Evolutionary conservation across 768 basidiomycete genomes (phyloP).

Genomic region (Lentinus tigrinus): DNA sequence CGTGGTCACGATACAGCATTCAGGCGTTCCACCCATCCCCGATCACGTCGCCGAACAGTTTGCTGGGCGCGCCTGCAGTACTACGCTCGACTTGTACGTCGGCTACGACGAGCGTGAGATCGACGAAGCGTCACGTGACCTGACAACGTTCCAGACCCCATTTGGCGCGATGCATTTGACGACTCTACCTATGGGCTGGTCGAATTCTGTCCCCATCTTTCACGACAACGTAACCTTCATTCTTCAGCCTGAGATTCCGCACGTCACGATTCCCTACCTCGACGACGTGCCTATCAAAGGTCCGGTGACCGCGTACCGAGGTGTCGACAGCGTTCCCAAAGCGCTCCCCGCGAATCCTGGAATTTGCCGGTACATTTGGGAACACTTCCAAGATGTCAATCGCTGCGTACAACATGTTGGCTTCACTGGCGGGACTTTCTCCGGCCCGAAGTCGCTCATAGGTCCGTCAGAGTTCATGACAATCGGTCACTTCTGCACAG

Average conservation of each 20-base stretch:
- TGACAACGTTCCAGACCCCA: slow-evolving; percentile 15
- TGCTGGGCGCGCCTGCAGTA: slow-evolving; percentile 18
- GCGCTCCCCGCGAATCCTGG: slow-evolving; percentile 26
- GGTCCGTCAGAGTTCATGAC: slow-evolving; percentile 16
- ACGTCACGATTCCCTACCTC: slow-evolving; percentile 14
- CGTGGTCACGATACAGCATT: slow-evolving; percentile 9
- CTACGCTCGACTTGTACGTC: slow-evolving; percentile 6
- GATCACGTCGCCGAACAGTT: slow-evolving; percentile 17
- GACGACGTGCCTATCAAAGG: slow-evolving; percentile 22
- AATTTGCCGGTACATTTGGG: slow-evolving; percentile 35
- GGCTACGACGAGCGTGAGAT: slow-evolving; percentile 13
- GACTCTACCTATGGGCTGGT: slow-evolving; percentile 19
- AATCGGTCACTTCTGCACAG: slow-evolving; percentile 39
- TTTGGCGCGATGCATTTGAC: slow-evolving; percentile 9
- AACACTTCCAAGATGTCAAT: slow-evolving; percentile 36
- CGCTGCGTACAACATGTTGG: slow-evolving; percentile 33
- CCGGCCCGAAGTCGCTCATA: slow-evolving; percentile 1
- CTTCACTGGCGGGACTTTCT: slow-evolving; percentile 24
- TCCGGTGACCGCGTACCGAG: slow-evolving; percentile 9
- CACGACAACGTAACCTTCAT: slow-evolving; percentile 13
- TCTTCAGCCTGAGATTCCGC: slow-evolving; percentile 16
- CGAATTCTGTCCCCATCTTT: slow-evolving; percentile 20
- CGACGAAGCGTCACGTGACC: slow-evolving; percentile 3
- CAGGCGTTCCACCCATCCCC: slow-evolving; percentile 1
- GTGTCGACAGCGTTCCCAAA: slow-evolving; percentile 15